A percentile compares a stretch with the other conserved stretches of the same genome.
These are phyloP conservation scores for Naganishia friedmannii DNA, from an alignment of 768 basidiomycete species.

Conservation along the genomic window DNA sequence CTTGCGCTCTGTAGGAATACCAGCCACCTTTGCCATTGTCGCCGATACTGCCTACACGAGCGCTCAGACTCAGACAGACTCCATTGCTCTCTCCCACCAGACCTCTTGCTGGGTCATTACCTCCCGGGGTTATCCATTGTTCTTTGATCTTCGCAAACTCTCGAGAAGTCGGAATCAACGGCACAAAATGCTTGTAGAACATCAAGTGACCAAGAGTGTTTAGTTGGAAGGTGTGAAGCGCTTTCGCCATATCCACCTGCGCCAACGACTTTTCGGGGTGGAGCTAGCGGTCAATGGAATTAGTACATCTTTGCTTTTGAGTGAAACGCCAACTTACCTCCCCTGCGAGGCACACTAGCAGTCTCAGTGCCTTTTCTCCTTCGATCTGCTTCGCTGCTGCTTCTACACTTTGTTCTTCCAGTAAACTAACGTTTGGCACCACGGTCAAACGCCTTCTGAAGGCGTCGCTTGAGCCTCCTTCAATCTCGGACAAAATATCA, in stretches of 20 bases:
- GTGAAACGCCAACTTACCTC: slow-evolving; percentile 43
- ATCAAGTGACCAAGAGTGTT: slow-evolving; percentile 55
- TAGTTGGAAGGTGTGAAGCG: slow-evolving; percentile 52
- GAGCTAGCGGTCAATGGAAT: slow-evolving; percentile 42
- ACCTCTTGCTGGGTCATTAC: slow-evolving; percentile 50
- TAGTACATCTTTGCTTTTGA: neutral
- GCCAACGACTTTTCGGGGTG: slow-evolving; percentile 54
- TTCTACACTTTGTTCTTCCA: slow-evolving; percentile 47
- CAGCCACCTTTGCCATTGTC: slow-evolving; percentile 54
- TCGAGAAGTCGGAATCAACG: slow-evolving; percentile 51
- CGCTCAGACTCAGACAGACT: slow-evolving; percentile 52
- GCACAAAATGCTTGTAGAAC: slow-evolving; percentile 55
- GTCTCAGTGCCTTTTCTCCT: slow-evolving; percentile 48
- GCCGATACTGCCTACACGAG: slow-evolving; percentile 53
- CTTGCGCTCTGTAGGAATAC: slow-evolving; percentile 49
- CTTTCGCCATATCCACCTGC: slow-evolving; percentile 41
- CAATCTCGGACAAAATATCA: slow-evolving; percentile 35
- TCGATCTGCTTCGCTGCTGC: slow-evolving; percentile 49
- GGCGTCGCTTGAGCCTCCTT: slow-evolving; percentile 20
- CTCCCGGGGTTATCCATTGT: slow-evolving; percentile 29
- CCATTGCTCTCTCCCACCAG: slow-evolving; percentile 40
- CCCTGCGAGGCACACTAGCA: slow-evolving; percentile 53
- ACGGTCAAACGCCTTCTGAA: slow-evolving; percentile 43
- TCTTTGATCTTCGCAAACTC: slow-evolving; percentile 35
- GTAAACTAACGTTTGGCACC: slow-evolving; percentile 48